Percentiles rank a stretch among this genome's conserved stretches.
These are phyloP conservation scores for Ogataea pini DNA, from an alignment of 805 yeast genomes.

Conservation along the genomic window DNA sequence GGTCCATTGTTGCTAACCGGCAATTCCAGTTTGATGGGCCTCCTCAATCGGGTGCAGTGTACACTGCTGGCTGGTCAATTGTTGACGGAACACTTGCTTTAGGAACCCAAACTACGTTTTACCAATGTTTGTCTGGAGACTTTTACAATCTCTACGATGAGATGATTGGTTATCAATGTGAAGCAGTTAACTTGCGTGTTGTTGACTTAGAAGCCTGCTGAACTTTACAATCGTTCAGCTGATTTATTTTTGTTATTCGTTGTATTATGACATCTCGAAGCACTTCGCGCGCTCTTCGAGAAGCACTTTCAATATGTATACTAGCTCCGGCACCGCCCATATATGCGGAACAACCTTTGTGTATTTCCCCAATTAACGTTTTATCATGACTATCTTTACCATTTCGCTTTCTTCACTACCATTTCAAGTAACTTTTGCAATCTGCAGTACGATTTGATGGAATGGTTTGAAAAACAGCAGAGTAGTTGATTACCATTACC, in stretches of 20 bases:
- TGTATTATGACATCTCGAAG: slow-evolving; percentile 1
- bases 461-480: too few species aligned
- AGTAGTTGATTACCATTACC: too few species aligned
- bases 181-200: slow-evolving; percentile 58
- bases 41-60: slow-evolving; percentile 74
- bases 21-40: slow-evolving; percentile 82
- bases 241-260: not conserved
- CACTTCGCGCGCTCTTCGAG: not conserved
- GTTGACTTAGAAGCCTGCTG: slow-evolving; percentile 44
- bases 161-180: slow-evolving; percentile 61
- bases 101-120: slow-evolving; percentile 62
- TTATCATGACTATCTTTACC: not conserved
- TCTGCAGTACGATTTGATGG: too few species aligned
- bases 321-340: not conserved
- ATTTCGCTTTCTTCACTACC: too few species aligned
- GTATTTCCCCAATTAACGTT: not conserved
- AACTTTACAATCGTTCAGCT: not conserved
- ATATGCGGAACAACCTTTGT: not conserved
- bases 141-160: slow-evolving; percentile 79
- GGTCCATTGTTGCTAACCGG: slow-evolving; percentile 78
- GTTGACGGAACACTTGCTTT: slow-evolving; percentile 63
- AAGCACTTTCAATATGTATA: not conserved
- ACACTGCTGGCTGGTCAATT: slow-evolving; percentile 64
- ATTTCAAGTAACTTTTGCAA: too few species aligned
- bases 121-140: slow-evolving; percentile 73